These are phyloP conservation scores for Kwoniella dendrophila DNA, from an alignment of 768 basidiomycete species.

Conservation along the genomic window DNA sequence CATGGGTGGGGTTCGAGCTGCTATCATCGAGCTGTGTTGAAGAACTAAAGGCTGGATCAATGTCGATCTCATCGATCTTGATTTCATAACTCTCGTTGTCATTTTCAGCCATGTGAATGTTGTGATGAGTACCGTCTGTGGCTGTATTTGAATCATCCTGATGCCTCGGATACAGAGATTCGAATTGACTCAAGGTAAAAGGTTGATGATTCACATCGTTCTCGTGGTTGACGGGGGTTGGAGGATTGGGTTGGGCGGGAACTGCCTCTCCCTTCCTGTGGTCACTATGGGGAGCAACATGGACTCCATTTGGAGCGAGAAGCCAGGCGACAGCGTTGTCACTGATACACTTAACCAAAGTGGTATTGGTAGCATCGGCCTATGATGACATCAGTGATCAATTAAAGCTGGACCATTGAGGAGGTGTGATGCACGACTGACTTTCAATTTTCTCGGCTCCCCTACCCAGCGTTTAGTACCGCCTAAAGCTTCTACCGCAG, in stretches of 20 bases:
- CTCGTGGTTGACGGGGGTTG: not conserved
- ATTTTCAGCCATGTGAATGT: not conserved
- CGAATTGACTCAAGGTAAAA: no score
- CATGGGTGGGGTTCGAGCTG: no score
- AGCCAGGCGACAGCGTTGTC: constrained; percentile 41
- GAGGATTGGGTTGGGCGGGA: not conserved
- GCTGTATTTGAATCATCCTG: not conserved
- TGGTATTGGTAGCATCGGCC: constrained; percentile 40
- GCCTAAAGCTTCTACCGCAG: constrained; percentile 32
- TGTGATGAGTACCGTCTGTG: not conserved
- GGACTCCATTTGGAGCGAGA: constrained; percentile 13
- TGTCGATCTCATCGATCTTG: constrained; percentile 7
- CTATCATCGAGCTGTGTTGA: not conserved
- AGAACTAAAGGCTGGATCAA: no score
- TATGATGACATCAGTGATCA: constrained; percentile 9
- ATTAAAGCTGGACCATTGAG: not conserved
- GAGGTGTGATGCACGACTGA: constrained; percentile 15
- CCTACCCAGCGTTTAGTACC: constrained; percentile 37
- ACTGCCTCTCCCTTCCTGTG: constrained; percentile 8
- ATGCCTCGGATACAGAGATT: not conserved
- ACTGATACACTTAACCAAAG: constrained; percentile 30
- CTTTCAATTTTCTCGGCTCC: constrained; percentile 33
- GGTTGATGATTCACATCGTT: not conserved
- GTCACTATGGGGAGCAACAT: not conserved
- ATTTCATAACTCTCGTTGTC: constrained; percentile 9